Conservation (phyloP, 306 rosid genomes). For the Mimosa bimucronata region DNA sequence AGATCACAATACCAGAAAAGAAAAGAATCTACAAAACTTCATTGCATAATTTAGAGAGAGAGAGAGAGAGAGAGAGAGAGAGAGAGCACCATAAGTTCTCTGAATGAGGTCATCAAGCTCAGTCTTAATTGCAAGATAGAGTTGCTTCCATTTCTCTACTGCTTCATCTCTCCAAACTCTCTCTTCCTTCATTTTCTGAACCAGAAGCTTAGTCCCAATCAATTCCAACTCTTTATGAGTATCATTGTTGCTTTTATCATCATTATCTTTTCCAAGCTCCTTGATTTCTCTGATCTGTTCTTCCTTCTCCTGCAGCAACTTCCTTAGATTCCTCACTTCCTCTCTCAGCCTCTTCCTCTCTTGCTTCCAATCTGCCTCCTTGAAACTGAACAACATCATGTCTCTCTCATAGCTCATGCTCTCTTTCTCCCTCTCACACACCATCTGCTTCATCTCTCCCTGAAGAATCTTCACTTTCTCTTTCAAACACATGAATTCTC, state of each 20-base stretch:
- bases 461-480: conserved; percentile 60
- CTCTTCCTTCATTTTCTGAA: conserved; percentile 75
- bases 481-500: conserved; percentile 48
- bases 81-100: conserved; percentile 65
- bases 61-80: background rate
- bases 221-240: conserved; percentile 56
- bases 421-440: conserved; percentile 68
- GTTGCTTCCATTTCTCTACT: conserved; percentile 94
- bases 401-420: conserved; percentile 64
- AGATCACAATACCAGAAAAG: background rate
- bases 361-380: conserved; percentile 87
- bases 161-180: conserved; percentile 83
- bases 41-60: background rate
- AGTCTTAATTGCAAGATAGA: conserved; percentile 79
- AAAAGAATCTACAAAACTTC: background rate
- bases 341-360: conserved; percentile 77
- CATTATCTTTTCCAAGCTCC: conserved; percentile 1
- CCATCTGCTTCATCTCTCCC: conserved; percentile 64
- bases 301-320: conserved; percentile 65
- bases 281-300: conserved; percentile 56
- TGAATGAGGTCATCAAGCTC: conserved; percentile 96
- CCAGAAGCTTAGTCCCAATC: conserved; percentile 56
- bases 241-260: background rate
- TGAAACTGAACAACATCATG: conserved; percentile 69
- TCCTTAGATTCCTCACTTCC: conserved; percentile 72